These are phyloP conservation scores for Penicillium malachiteum DNA, from an alignment of 495 filamentous ascomycete species.

Conservation along the genomic window DNA sequence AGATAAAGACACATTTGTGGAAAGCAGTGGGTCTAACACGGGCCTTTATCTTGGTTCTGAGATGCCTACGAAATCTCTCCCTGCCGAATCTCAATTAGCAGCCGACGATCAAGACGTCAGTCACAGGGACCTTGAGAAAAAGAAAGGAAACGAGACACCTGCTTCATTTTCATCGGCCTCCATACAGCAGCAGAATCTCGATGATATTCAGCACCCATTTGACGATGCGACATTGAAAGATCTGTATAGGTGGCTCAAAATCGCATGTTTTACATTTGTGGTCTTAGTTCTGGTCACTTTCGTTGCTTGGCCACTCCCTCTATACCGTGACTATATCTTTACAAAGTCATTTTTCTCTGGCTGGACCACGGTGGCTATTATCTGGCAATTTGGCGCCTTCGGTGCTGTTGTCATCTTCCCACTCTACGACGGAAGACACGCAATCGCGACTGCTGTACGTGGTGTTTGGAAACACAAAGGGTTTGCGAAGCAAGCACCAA, in stretches of 20 bases:
- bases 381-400: conserved; percentile 47
- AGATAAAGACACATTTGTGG: conserved; percentile 14
- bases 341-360: conserved; percentile 45
- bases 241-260: conserved; percentile 34
- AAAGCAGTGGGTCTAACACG: background rate
- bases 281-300: conserved; percentile 40
- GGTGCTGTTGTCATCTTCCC: conserved; percentile 45
- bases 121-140: background rate
- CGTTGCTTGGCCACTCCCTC: conserved; percentile 43
- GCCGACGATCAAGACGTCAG: no score
- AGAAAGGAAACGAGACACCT: background rate
- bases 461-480: conserved; percentile 26
- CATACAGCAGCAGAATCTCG: conserved; percentile 10
- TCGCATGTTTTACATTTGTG: conserved; percentile 42
- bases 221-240: conserved; percentile 29
- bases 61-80: no score
- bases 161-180: background rate
- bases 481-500: background rate
- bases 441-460: conserved; percentile 25
- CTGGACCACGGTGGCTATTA: conserved; percentile 46
- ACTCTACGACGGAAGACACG: conserved; percentile 43
- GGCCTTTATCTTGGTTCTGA: background rate
- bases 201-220: conserved; percentile 39
- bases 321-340: conserved; percentile 47
- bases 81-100: no score